Conservation (phyloP, 2,329 filamentous ascomycete genomes). For the Trichoderma koningiopsis region DNA sequence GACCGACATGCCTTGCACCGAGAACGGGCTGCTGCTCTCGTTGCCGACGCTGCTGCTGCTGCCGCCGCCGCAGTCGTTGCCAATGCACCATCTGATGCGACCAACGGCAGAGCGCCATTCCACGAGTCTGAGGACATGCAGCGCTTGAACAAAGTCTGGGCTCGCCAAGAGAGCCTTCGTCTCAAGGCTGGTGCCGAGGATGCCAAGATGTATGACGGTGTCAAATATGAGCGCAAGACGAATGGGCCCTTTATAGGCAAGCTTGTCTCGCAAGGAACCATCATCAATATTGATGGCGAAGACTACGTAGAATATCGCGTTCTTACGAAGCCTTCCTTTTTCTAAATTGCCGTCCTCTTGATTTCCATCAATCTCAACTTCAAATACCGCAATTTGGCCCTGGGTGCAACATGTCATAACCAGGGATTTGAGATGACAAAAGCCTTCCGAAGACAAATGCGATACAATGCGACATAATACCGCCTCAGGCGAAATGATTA, state of each 20-base stretch:
- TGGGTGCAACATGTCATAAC: background rate
- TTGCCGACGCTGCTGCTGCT: constrained; percentile 37
- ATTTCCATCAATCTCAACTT: background rate
- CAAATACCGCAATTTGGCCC: background rate
- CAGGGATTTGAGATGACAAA: background rate
- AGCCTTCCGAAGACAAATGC: background rate
- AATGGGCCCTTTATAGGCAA: constrained; percentile 64
- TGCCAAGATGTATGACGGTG: constrained; percentile 58
- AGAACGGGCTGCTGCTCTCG: constrained; percentile 42
- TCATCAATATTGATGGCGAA: constrained; percentile 66
- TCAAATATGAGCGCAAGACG: constrained; percentile 64
- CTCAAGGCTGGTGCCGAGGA: constrained; percentile 50
- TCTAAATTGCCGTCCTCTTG: constrained; percentile 39
- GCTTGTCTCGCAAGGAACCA: constrained; percentile 62
- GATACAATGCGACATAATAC: background rate
- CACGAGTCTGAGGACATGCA: constrained; percentile 53
- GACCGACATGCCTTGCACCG: constrained; percentile 50
- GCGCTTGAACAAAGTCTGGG: constrained; percentile 59
- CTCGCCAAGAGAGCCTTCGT: constrained; percentile 53
- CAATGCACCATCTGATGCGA: constrained; percentile 27
- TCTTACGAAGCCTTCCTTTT: constrained; percentile 64
- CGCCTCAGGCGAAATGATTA: background rate
- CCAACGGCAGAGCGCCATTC: constrained; percentile 41
- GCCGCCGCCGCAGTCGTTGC: constrained; percentile 32
- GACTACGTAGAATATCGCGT: constrained; percentile 69